Evolutionary conservation across 306 rosid genomes (phyloP).

Genomic region (Sicyos edulis): DNA sequence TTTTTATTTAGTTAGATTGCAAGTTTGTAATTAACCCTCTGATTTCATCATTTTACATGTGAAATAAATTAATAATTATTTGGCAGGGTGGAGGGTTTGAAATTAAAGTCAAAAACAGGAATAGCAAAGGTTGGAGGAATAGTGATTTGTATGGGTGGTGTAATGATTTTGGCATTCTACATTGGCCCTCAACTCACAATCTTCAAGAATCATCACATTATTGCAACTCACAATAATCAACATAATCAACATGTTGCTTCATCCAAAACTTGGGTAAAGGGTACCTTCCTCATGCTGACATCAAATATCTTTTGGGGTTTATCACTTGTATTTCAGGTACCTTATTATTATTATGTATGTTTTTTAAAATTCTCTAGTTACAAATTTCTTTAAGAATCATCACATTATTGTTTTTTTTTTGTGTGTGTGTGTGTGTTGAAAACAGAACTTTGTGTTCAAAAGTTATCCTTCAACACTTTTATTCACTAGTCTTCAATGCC

Average conservation of each 20-base stretch:
- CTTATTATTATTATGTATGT: no score
- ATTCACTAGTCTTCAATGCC: constrained; percentile 64
- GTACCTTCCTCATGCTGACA: constrained; percentile 67
- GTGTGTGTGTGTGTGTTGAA: no score
- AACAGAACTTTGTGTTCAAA: constrained; percentile 45
- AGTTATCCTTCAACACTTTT: constrained; percentile 75
- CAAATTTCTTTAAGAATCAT: no score
- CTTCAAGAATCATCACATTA: constrained; percentile 28
- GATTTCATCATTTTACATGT: no score
- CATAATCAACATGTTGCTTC: constrained; percentile 22
- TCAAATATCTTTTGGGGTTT: constrained; percentile 57
- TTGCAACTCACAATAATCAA: constrained; percentile 26
- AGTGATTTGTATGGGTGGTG: constrained; percentile 57
- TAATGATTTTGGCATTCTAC: constrained; percentile 52
- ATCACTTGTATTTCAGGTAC: constrained; percentile 72
- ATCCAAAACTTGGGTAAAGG: constrained; percentile 55
- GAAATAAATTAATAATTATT: no score
- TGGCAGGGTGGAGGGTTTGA: constrained; percentile 56
- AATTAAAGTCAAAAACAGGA: constrained; percentile 44
- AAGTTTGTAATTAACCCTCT: no score
- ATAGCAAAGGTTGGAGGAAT: constrained; percentile 60
- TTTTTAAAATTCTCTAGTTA: no score
- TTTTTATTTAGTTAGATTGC: no score
- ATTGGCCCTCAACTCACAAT: constrained; percentile 58
- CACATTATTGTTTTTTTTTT: no score